Evolutionary conservation across 768 basidiomycete genomes (phyloP).

Genomic region (Kwoniella pini): DNA sequence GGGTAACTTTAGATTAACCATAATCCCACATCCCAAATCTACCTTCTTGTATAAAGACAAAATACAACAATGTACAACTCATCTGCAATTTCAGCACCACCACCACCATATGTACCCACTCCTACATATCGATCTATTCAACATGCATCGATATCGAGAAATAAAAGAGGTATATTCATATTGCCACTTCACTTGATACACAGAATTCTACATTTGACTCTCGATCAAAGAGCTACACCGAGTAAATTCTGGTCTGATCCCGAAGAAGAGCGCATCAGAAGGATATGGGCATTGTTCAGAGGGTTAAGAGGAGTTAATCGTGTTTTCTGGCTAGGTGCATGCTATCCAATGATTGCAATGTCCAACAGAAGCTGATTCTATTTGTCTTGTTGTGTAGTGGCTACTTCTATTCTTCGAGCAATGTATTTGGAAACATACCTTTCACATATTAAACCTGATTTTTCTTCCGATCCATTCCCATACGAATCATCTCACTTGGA

Average conservation of each 20-base stretch:
- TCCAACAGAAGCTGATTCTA: not conserved
- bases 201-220: slow-evolving; percentile 30
- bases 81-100: slow-evolving; percentile 11
- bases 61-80: slow-evolving; percentile 13
- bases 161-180: slow-evolving; percentile 16
- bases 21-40: too few relatives aligned
- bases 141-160: too few relatives aligned
- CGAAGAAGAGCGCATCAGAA: slow-evolving; percentile 35
- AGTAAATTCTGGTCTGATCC: slow-evolving; percentile 26
- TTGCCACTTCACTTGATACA: slow-evolving; percentile 36
- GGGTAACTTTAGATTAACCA: too few relatives aligned
- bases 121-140: not conserved
- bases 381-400: slow-evolving; percentile 15
- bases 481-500: slow-evolving; percentile 24
- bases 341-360: not conserved
- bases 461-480: slow-evolving; percentile 36
- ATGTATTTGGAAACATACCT: slow-evolving; percentile 24
- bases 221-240: slow-evolving; percentile 37
- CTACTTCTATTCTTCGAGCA: slow-evolving; percentile 34
- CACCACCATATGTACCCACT: slow-evolving; percentile 26
- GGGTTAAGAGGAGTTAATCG: slow-evolving; percentile 35
- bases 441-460: slow-evolving; percentile 16
- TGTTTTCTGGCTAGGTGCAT: slow-evolving; percentile 41
- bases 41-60: too few relatives aligned
- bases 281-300: slow-evolving; percentile 41